Evolutionary conservation across 345 rosid genomes (phyloP).

Genomic region (Gossypium rotundifolium): DNA sequence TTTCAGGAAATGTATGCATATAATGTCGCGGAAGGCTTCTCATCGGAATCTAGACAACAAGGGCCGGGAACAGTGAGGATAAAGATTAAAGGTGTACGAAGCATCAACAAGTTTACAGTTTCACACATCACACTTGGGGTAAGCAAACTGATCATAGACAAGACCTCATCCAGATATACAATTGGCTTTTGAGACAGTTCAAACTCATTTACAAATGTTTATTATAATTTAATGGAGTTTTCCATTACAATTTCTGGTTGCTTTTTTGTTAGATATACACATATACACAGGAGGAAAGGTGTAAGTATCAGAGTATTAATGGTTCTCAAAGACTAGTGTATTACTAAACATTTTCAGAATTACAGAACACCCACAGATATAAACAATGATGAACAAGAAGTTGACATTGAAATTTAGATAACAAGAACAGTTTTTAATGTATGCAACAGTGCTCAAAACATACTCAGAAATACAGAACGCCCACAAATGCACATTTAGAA

Average conservation of each 20-base stretch:
- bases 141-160: constrained; percentile 2
- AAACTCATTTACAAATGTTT: not conserved
- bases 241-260: not conserved
- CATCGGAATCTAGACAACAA: not conserved
- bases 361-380: too few relatives aligned
- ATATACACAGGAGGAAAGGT: not conserved
- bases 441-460: too few relatives aligned
- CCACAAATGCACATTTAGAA: too few relatives aligned
- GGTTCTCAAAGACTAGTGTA: not conserved
- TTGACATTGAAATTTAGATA: too few relatives aligned
- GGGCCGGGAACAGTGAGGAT: not conserved
- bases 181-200: not conserved
- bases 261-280: not conserved
- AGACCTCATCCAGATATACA: not conserved
- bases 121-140: not conserved
- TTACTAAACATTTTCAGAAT: not conserved
- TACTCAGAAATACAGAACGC: too few relatives aligned
- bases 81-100: not conserved
- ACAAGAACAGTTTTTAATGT: too few relatives aligned
- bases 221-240: not conserved
- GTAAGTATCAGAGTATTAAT: not conserved
- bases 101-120: not conserved
- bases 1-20: constrained; percentile 3
- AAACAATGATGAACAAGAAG: too few relatives aligned
- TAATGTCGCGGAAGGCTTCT: not conserved